Evolutionary conservation across 2,329 filamentous ascomycete species (phyloP), one percentile per base, ranked within the genome.

Genomic region (Claviceps quebecensis): DNA sequence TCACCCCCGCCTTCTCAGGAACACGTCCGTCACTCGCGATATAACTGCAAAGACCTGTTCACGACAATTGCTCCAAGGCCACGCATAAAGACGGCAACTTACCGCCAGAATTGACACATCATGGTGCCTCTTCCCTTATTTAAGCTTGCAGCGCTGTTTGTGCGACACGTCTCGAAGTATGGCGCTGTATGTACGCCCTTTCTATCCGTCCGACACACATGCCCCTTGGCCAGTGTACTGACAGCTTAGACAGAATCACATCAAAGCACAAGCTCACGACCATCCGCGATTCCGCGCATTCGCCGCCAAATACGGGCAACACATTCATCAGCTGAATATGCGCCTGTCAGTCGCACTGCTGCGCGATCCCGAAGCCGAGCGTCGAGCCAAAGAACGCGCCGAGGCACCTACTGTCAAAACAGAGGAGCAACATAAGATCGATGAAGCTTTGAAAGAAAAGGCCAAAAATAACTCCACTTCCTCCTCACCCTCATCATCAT

Each of bases 91-190:
- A 16, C 19, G 9, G 36, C 36, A 14, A 23, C 4, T 3, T 16
- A 26, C 36, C 16, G 17, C 22, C 7, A 19, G 13, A 16, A 48
- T 41, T 29, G 37, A 19, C 5, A 26, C 54, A 53, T 55, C 50
- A 84, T 84, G 81, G 80, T 84, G 45, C 74, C 80, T 52, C 70
- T 84, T 40, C 81, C 81, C 19, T 69, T 84, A 17, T 84, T 84
- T 67, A 84, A 84, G 68, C 77, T 84, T 57, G 80, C 75, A 22
- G 66, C 80, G 52, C 71, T 84, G 46, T 80, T 84, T 57, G 71
- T 84, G 60, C 75, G 78, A 58, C 80, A 84, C 61, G 67, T 84
- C 50, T 84, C 80, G 52, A 84, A 84, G 67, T 84, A 84, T 71
- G 80, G 80, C 61, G 80, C 81, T 51, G 80, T 84, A 75, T 58